Evolutionary conservation across 1,139 yeast species (phyloP).

Genomic region (Oligophagozyma castellii): DNA sequence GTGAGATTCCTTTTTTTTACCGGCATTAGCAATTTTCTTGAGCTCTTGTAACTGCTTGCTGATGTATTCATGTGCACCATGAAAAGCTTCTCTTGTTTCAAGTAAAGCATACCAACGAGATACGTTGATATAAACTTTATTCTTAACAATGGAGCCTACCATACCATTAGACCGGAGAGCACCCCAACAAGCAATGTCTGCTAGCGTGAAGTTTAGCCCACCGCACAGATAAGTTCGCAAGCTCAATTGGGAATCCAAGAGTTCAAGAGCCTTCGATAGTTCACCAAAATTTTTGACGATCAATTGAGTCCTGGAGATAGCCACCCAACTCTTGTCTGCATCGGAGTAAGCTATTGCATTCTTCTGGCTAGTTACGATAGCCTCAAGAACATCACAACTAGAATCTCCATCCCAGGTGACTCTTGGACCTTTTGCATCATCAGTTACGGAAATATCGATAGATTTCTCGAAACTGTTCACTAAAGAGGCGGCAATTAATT

Average conservation of each 20-base stretch:
- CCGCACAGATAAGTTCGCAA: conserved; percentile 59
- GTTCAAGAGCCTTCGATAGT: conserved; percentile 63
- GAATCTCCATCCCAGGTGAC: conserved; percentile 23
- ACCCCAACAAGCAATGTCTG: conserved; percentile 91
- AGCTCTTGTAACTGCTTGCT: conserved; percentile 57
- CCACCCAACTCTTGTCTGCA: conserved; percentile 1
- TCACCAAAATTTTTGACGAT: conserved; percentile 80
- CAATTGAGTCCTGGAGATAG: conserved; percentile 29
- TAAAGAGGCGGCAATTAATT: conserved; percentile 62
- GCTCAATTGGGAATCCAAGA: conserved; percentile 70
- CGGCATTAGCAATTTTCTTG: conserved; percentile 50
- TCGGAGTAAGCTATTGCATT: conserved; percentile 48
- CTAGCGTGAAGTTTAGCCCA: conserved; percentile 53
- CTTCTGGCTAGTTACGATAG: no score
- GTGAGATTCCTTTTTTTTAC: conserved; percentile 57
- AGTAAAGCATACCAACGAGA: conserved; percentile 87
- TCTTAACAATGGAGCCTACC: conserved; percentile 81
- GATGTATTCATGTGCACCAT: conserved; percentile 54
- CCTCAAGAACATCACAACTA: conserved; percentile 30
- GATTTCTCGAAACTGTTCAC: conserved; percentile 44
- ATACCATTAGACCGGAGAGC: conserved; percentile 83
- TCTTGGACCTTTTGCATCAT: conserved; percentile 40
- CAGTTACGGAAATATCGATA: conserved; percentile 51
- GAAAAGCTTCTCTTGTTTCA: conserved; percentile 53
- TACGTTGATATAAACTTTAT: conserved; percentile 68